A percentile compares a stretch with the other conserved stretches of the same genome.
Evolutionary conservation across 768 basidiomycete species (phyloP).

Genomic region (Macrolepiota dolichaula): DNA sequence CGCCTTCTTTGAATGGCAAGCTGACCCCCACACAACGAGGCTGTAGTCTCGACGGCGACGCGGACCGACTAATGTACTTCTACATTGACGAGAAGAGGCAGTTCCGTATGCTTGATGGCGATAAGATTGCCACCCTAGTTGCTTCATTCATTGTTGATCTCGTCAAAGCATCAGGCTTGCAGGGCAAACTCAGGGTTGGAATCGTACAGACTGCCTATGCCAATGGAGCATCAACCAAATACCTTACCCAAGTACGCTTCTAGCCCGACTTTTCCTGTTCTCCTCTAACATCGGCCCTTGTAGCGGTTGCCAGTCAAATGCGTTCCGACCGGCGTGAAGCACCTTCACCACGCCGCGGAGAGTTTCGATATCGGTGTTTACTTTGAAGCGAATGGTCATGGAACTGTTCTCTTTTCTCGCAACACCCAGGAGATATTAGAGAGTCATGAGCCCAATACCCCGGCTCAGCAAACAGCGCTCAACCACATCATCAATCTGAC

Average conservation of each 20-base stretch:
- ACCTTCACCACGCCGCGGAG: slow-evolving; percentile 96
- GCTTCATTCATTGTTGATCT: slow-evolving; percentile 92
- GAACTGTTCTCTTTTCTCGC: slow-evolving; percentile 92
- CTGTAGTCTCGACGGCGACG: slow-evolving; percentile 96
- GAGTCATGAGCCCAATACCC: slow-evolving; percentile 69
- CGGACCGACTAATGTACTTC: slow-evolving; percentile 95
- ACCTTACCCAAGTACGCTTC: slow-evolving; percentile 67
- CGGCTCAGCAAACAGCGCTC: slow-evolving; percentile 78
- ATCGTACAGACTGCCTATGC: slow-evolving; percentile 99
- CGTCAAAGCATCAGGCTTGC: slow-evolving; percentile 81
- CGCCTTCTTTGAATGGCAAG: slow-evolving; percentile 65
- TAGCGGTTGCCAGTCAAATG: slow-evolving; percentile 93
- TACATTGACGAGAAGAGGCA: slow-evolving; percentile 74
- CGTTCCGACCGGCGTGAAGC: slow-evolving; percentile 95
- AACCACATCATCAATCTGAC: slow-evolving; percentile 75
- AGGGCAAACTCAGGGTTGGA: slow-evolving; percentile 76
- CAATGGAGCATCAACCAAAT: slow-evolving; percentile 95
- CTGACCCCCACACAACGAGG: slow-evolving; percentile 74
- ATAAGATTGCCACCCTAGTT: slow-evolving; percentile 94
- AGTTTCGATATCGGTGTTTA: slow-evolving; percentile 95
- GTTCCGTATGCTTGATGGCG: slow-evolving; percentile 95
- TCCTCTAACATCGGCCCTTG: slow-evolving; percentile 3
- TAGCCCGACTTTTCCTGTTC: neutral
- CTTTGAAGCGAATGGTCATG: slow-evolving; percentile 99
- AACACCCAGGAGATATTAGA: slow-evolving; percentile 60